These are phyloP conservation scores for Trichoderma sp. DNA, from an alignment of 2,329 filamentous ascomycete genomes.

Conservation along the genomic window DNA sequence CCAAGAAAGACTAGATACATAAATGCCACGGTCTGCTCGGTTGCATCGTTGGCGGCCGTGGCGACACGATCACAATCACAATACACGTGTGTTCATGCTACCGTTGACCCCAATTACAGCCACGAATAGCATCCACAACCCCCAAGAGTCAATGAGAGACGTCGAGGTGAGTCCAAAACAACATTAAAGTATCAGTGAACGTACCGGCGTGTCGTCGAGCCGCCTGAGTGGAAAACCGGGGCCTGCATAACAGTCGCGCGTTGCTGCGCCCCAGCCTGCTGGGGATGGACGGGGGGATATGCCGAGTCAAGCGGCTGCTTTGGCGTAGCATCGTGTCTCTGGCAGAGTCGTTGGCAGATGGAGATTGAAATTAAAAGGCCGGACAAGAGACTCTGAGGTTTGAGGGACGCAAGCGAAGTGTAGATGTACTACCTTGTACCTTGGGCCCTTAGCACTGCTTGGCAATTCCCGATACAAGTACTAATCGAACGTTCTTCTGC, in stretches of 20 bases:
- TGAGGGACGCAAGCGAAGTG: background rate
- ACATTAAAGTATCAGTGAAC: slow-evolving; percentile 20
- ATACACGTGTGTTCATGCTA: background rate
- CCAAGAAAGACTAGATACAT: background rate
- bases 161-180: background rate
- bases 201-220: slow-evolving; percentile 27
- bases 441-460: background rate
- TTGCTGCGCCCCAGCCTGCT: background rate
- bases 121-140: background rate
- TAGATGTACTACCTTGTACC: background rate
- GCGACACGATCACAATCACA: too few species aligned
- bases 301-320: slow-evolving; percentile 28
- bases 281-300: slow-evolving; percentile 22
- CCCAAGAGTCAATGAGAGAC: background rate
- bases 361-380: background rate
- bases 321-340: slow-evolving; percentile 29
- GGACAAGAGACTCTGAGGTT: background rate
- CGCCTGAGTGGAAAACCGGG: slow-evolving; percentile 32
- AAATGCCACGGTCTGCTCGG: background rate
- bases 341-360: background rate
- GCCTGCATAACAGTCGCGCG: slow-evolving; percentile 19
- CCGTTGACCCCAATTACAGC: background rate
- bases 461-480: slow-evolving; percentile 9
- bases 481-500: background rate
- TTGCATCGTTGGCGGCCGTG: background rate